These are phyloP conservation scores for Boletus tylopilopsis DNA, from an alignment of 768 basidiomycete species.

Conservation along the genomic window DNA sequence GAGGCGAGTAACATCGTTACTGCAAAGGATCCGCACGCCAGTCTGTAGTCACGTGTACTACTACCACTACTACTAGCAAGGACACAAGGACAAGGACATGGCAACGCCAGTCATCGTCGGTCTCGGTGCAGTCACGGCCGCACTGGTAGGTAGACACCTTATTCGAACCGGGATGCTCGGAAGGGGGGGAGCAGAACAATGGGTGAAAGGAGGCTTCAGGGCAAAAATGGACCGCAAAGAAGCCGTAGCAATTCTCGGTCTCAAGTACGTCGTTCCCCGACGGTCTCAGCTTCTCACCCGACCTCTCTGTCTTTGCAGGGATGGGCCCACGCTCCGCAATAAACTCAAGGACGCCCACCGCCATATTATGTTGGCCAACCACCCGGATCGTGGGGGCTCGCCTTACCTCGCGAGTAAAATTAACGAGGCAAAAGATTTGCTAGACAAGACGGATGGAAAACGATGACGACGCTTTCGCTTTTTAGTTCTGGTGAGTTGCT, in stretches of 20 bases:
- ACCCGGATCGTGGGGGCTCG: constrained; percentile 98
- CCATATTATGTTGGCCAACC: constrained; percentile 96
- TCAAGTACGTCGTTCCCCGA: constrained; percentile 64
- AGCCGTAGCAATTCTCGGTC: constrained; percentile 85
- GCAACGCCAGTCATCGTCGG: constrained; percentile 76
- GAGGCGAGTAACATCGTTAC: no score
- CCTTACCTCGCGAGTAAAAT: constrained; percentile 98
- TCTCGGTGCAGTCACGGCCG: constrained; percentile 73
- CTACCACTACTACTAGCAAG: no score
- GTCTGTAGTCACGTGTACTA: no score
- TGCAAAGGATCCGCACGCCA: no score
- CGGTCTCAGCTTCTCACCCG: background rate
- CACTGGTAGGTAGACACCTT: constrained; percentile 68
- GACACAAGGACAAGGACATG: no score
- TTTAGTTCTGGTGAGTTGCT: constrained; percentile 10
- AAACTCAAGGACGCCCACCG: constrained; percentile 94
- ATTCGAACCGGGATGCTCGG: constrained; percentile 58
- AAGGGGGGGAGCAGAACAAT: constrained; percentile 69
- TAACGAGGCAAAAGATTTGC: constrained; percentile 93
- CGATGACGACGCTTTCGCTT: constrained; percentile 15
- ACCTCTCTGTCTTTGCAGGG: constrained; percentile 57
- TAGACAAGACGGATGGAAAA: constrained; percentile 75
- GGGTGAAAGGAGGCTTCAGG: constrained; percentile 92
- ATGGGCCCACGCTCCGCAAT: constrained; percentile 69
- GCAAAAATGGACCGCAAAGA: constrained; percentile 95